Percentiles rank a stretch among this genome's conserved stretches.
Conservation (phyloP, 2,329 filamentous ascomycete genomes). For the Fusarium proliferatum region DNA sequence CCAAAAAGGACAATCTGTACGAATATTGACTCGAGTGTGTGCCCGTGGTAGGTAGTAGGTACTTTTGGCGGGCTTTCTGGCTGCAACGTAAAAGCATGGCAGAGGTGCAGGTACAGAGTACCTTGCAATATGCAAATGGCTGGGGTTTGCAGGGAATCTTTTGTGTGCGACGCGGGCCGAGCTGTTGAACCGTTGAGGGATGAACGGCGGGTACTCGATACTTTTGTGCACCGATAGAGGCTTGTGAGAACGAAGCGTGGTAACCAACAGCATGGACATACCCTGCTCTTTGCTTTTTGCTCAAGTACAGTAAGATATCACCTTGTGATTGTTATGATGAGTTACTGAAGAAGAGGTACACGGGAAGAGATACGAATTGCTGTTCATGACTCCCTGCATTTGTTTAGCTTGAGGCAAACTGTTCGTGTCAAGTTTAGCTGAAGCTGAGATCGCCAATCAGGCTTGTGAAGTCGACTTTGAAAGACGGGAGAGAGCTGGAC, state of each 20-base stretch:
- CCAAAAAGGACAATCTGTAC: constrained; percentile 1
- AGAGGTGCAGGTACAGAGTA: constrained; percentile 23
- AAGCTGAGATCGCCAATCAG: constrained; percentile 26
- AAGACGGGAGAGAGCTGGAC: constrained; percentile 23
- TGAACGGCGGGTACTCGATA: constrained; percentile 30
- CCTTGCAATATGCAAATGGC: constrained; percentile 20
- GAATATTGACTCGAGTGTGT: constrained; percentile 22
- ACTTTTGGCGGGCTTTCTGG: constrained; percentile 1
- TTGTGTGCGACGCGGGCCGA: constrained; percentile 14
- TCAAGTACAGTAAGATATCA: neutral
- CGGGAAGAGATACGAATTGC: neutral
- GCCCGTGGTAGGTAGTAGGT: neutral
- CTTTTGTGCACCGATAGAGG: neutral
- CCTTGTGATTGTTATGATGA: neutral
- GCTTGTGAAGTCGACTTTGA: neutral
- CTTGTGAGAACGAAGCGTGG: neutral
- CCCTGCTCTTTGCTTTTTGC: neutral
- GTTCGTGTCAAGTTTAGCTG: constrained; percentile 26
- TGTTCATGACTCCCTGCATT: constrained; percentile 19
- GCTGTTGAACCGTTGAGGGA: constrained; percentile 22
- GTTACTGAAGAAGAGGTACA: neutral
- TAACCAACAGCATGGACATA: constrained; percentile 23
- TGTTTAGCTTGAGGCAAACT: constrained; percentile 29
- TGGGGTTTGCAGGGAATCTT: constrained; percentile 16
- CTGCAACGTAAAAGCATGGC: constrained; percentile 29